Evolutionary conservation across 495 filamentous ascomycete genomes (phyloP).

Genomic region (Cercophora newfieldiana): DNA sequence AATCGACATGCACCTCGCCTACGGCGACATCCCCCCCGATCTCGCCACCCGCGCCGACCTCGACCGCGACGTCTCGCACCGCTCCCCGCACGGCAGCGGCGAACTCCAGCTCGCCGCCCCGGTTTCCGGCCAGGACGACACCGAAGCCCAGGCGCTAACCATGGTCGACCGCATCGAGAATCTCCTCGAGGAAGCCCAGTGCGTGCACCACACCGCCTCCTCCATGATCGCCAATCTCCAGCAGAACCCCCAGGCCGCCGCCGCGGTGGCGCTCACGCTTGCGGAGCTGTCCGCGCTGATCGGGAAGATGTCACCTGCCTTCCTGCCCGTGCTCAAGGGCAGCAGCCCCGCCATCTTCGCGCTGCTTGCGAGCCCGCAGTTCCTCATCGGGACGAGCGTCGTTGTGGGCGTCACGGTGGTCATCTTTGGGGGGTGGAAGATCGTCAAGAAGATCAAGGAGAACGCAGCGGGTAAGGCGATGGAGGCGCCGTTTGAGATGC

Average conservation of each 20-base stretch:
- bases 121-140: slow-evolving; percentile 5
- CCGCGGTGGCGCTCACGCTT: slow-evolving; percentile 87
- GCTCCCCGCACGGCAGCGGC: slow-evolving; percentile 7
- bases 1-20: slow-evolving; percentile 87
- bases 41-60: slow-evolving; percentile 44
- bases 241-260: slow-evolving; percentile 88
- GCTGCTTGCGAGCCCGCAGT: slow-evolving; percentile 85
- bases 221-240: slow-evolving; percentile 85
- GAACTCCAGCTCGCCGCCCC: slow-evolving; percentile 32
- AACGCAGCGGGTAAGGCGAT: slow-evolving; percentile 45
- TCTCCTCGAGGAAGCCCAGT: slow-evolving; percentile 81
- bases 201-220: slow-evolving; percentile 78
- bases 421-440: slow-evolving; percentile 94
- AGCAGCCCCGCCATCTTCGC: slow-evolving; percentile 82
- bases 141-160: slow-evolving; percentile 61
- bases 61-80: slow-evolving; percentile 34
- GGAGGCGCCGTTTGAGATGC: slow-evolving; percentile 56
- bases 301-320: slow-evolving; percentile 81
- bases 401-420: slow-evolving; percentile 88
- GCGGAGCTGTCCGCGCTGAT: slow-evolving; percentile 84
- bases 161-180: slow-evolving; percentile 69
- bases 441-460: slow-evolving; percentile 77
- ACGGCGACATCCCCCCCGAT: slow-evolving; percentile 67
- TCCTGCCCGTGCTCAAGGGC: slow-evolving; percentile 70
- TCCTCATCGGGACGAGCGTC: slow-evolving; percentile 87